Conservation (phyloP, 179 eudicot species). For the Carnegiea gigantea region DNA sequence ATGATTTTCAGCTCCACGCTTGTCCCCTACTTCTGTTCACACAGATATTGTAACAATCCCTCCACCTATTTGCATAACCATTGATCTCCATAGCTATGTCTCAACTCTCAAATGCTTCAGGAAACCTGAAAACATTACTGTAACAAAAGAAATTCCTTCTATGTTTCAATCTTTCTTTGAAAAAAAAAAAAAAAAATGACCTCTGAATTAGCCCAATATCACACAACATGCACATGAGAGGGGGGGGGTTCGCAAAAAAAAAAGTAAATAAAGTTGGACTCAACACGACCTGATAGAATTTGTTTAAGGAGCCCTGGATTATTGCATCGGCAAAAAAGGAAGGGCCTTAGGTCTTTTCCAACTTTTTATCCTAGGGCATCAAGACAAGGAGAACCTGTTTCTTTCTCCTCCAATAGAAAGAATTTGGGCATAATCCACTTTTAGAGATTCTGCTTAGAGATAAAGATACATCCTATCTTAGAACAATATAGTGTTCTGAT, state of each 20-base stretch:
- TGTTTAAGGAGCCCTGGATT: conserved; percentile 4
- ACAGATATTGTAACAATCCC: background rate
- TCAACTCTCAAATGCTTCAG: background rate
- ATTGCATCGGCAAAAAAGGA: background rate
- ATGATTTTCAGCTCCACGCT: background rate
- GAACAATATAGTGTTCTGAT: background rate
- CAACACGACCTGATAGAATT: background rate
- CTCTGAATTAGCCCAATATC: background rate
- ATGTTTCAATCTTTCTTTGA: background rate
- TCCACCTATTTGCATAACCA: background rate
- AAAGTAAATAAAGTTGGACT: background rate
- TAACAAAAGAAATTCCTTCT: background rate
- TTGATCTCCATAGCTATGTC: background rate
- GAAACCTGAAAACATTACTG: background rate
- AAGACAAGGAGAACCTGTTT: conserved; percentile 6
- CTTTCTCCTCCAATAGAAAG: background rate
- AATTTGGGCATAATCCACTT: conserved; percentile 6
- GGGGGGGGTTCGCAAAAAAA: background rate
- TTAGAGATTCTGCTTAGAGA: conserved; percentile 23
- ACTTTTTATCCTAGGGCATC: conserved; percentile 12
- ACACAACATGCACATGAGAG: background rate
- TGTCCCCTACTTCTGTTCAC: background rate
- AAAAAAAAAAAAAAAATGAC: too few species aligned
- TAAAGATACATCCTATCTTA: conserved; percentile 14
- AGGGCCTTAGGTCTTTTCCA: conserved; percentile 11